Percentiles rank a stretch among this genome's conserved stretches.
These are phyloP conservation scores for Solanum lycopersicoides DNA, from an alignment of 257 asterid genomes.

Conservation along the genomic window DNA sequence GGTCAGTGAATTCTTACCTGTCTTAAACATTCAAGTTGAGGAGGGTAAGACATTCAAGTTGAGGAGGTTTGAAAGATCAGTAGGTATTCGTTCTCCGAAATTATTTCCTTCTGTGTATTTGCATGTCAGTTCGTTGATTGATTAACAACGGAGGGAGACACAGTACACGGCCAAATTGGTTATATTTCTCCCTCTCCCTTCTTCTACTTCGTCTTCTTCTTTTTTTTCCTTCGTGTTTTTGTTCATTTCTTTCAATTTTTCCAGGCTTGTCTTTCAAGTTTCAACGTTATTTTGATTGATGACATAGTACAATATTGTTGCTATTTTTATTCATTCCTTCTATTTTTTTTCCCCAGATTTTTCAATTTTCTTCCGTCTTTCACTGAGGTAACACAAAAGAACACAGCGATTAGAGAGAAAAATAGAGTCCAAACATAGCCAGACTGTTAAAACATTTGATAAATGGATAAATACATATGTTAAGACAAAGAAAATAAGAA, in stretches of 20 bases:
- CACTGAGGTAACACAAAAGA: neutral
- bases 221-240: neutral
- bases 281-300: neutral
- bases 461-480: neutral
- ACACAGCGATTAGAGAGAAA: neutral
- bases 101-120: neutral
- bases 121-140: neutral
- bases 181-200: neutral
- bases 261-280: neutral
- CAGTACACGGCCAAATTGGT: neutral
- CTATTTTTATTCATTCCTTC: neutral
- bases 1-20: neutral
- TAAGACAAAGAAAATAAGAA: neutral
- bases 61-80: neutral
- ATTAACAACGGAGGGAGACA: neutral
- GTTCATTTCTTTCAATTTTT: neutral
- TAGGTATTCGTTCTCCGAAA: neutral
- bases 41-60: neutral
- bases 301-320: neutral
- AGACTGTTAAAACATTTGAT: neutral
- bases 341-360: neutral
- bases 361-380: neutral
- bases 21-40: neutral
- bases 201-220: neutral
- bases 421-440: neutral